A percentile compares a stretch with the other conserved stretches of the same genome.
Evolutionary conservation across 208 protist genomes (phyloP).

Genomic region (Acanthamoeba sp.): DNA sequence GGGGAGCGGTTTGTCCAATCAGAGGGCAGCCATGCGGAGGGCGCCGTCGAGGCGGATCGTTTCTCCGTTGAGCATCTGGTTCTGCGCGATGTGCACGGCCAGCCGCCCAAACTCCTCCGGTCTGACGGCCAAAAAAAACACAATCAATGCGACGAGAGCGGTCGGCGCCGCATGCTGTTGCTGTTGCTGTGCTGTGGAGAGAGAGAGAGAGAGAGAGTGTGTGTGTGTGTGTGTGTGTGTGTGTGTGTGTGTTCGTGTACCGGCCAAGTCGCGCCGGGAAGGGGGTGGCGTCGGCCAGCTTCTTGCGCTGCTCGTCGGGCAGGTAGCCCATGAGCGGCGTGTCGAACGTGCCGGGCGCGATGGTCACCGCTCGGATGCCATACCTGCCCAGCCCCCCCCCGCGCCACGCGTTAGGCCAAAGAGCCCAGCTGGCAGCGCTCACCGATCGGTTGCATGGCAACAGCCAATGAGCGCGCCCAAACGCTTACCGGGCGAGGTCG

Average conservation of each 20-base stretch:
- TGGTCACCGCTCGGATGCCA: conserved; percentile 91
- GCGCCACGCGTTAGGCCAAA: background rate
- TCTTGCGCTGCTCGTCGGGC: conserved; percentile 77
- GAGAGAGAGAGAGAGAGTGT: too few relatives aligned
- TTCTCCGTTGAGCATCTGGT: conserved; percentile 91
- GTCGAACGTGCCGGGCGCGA: conserved; percentile 89
- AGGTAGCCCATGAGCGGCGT: conserved; percentile 89
- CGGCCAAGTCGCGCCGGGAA: conserved; percentile 75
- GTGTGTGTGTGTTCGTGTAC: background rate
- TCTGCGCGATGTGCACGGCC: conserved; percentile 89
- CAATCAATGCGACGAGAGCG: too few relatives aligned
- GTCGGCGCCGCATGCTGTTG: too few relatives aligned
- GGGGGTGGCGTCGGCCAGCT: conserved; percentile 86
- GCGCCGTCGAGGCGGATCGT: conserved; percentile 85
- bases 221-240: background rate
- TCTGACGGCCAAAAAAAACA: too few relatives aligned
- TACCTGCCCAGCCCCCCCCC: conserved; percentile 85
- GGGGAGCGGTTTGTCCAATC: too few relatives aligned
- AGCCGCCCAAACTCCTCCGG: conserved; percentile 90
- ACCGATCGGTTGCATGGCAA: too few relatives aligned
- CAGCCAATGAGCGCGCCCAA: too few relatives aligned
- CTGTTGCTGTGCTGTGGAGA: too few relatives aligned
- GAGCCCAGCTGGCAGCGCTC: too few relatives aligned
- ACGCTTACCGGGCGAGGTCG: conserved; percentile 72
- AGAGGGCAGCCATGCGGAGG: conserved; percentile 77